Percentiles rank a stretch among this genome's conserved stretches.
phyloP scores from a whole-genome alignment of 1,284 basidiomycete genomes.

The Ceratobasidium sp. region DNA sequence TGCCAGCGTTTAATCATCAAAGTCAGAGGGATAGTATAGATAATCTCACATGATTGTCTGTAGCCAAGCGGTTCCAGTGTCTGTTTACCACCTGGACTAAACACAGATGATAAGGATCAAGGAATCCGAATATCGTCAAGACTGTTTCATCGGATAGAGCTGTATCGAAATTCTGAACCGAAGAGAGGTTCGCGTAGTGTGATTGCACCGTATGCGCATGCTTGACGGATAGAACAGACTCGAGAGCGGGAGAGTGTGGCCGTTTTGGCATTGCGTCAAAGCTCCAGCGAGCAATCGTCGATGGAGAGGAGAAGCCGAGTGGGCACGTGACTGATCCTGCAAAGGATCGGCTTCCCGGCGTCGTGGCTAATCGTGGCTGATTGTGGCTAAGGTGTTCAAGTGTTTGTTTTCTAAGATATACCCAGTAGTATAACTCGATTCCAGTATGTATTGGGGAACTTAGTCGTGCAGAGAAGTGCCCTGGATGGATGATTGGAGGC shows the following conservation, averaged over 20 bases:
- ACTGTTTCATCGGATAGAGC: slow-evolving; percentile 76
- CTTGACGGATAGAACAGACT: slow-evolving; percentile 10
- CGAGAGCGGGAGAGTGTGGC: slow-evolving; percentile 12
- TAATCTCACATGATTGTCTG: slow-evolving; percentile 62
- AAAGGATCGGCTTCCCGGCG: neutral
- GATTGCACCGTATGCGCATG: neutral
- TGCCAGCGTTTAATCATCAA: slow-evolving; percentile 49
- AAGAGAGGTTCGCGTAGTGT: neutral
- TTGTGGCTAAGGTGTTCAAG: too few species aligned
- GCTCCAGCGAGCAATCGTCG: slow-evolving; percentile 10
- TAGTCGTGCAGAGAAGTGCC: too few species aligned
- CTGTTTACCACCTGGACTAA: slow-evolving; percentile 65
- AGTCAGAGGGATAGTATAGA: slow-evolving; percentile 36
- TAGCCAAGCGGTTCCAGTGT: slow-evolving; percentile 70
- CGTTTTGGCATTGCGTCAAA: slow-evolving; percentile 25
- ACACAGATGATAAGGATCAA: slow-evolving; percentile 72
- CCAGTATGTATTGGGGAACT: too few species aligned
- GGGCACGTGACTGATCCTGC: slow-evolving; percentile 2
- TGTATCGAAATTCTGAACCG: slow-evolving; percentile 59
- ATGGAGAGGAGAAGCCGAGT: neutral
- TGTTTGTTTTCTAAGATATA: too few species aligned
- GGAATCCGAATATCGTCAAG: slow-evolving; percentile 72
- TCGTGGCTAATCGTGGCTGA: neutral
- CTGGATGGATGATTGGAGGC: too few species aligned
- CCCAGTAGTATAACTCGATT: too few species aligned